These are phyloP conservation scores for Pseudophaeomoniella oleicola DNA, from an alignment of 2,329 filamentous ascomycete genomes.

Conservation along the genomic window DNA sequence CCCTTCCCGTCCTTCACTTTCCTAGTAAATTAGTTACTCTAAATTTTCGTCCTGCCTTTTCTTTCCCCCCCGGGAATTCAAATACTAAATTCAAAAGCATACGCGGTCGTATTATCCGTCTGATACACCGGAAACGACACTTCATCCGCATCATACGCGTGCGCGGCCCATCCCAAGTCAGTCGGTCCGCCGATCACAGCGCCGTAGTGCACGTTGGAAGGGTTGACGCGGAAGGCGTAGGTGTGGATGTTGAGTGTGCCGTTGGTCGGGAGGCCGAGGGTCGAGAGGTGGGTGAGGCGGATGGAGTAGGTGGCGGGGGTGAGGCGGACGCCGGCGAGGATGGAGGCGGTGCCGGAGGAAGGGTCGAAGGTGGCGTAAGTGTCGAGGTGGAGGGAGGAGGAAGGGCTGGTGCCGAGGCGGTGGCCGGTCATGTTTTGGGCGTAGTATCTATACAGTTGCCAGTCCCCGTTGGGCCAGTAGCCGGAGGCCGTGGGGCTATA, in stretches of 20 bases:
- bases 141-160: slow-evolving; percentile 19
- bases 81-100: slow-evolving; percentile 24
- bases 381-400: slow-evolving; percentile 21
- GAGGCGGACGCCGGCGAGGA: slow-evolving; percentile 20
- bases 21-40: no score
- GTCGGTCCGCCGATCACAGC: slow-evolving; percentile 16
- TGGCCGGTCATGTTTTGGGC: slow-evolving; percentile 27
- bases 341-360: slow-evolving; percentile 17
- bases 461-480: slow-evolving; percentile 28
- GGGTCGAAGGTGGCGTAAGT: slow-evolving; percentile 22
- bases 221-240: slow-evolving; percentile 10
- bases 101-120: slow-evolving; percentile 21
- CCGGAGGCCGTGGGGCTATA: slow-evolving; percentile 14
- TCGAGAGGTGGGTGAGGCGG: slow-evolving; percentile 17
- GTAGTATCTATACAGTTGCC: slow-evolving; percentile 35
- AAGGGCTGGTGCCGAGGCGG: slow-evolving; percentile 21
- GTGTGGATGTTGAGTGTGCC: slow-evolving; percentile 20
- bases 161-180: slow-evolving; percentile 16
- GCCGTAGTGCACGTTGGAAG: slow-evolving; percentile 12
- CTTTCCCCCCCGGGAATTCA: no score
- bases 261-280: slow-evolving; percentile 17
- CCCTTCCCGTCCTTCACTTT: no score
- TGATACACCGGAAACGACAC: slow-evolving; percentile 25
- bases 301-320: slow-evolving; percentile 20
- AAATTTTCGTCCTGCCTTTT: no score